phyloP scores from a whole-genome alignment of 352 stramenopile genomes.

The Globisporangium apiculatum region DNA sequence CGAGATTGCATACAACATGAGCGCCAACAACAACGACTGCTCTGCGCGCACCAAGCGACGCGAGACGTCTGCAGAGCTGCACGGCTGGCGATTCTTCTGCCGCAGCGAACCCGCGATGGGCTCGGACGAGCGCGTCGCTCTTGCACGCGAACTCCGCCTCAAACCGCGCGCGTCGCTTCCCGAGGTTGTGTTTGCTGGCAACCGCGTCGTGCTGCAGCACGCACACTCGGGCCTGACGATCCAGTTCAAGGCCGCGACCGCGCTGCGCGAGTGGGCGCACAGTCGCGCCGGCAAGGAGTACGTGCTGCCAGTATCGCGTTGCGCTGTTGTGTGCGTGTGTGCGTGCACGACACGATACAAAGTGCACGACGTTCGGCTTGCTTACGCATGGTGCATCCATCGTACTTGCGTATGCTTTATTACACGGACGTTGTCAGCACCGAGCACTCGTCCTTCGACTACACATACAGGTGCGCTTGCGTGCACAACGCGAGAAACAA shows the following conservation, averaged over 20 bases:
- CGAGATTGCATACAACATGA: not conserved
- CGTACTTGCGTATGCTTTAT: not conserved
- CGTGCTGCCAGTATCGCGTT: not conserved
- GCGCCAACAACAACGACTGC: not conserved
- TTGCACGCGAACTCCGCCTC: slow-evolving; percentile 25
- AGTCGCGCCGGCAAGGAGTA: slow-evolving; percentile 15
- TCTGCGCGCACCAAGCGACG: not conserved
- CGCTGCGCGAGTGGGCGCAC: slow-evolving; percentile 35
- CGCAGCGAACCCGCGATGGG: slow-evolving; percentile 31
- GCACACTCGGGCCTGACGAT: slow-evolving; percentile 20
- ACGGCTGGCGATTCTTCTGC: slow-evolving; percentile 39
- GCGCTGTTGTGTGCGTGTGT: not conserved
- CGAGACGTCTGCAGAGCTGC: slow-evolving; percentile 19
- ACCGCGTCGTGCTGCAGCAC: slow-evolving; percentile 23
- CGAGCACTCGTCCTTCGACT: slow-evolving; percentile 42
- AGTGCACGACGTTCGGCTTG: no score
- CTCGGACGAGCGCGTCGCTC: slow-evolving; percentile 22
- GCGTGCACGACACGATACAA: no score
- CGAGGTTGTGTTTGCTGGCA: slow-evolving; percentile 54
- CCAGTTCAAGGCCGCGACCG: slow-evolving; percentile 31
- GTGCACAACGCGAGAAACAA: not conserved
- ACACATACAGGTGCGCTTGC: slow-evolving; percentile 38
- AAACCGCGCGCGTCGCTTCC: slow-evolving; percentile 31
- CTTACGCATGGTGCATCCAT: not conserved
- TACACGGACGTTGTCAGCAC: slow-evolving; percentile 3